Conservation (phyloP, 2,329 filamentous ascomycete species). For the Aspergillus melleus region DNA sequence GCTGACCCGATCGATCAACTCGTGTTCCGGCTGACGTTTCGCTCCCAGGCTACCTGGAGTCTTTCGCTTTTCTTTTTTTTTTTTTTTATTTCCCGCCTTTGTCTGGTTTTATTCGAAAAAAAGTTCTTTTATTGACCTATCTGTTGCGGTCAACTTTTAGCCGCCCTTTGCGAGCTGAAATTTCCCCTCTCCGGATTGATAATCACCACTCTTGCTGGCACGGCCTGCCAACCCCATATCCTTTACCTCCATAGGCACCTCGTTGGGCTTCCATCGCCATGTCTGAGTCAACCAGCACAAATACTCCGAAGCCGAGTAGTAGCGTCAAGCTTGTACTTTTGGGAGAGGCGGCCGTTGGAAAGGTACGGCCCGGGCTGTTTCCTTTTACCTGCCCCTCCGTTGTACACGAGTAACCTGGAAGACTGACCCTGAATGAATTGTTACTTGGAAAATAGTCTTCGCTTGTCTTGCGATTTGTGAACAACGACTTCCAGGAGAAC, state of each 20-base stretch:
- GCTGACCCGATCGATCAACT: constrained; percentile 9
- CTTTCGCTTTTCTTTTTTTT: not conserved
- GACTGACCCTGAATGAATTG: constrained; percentile 21
- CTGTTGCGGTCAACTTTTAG: constrained; percentile 1
- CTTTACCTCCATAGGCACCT: constrained; percentile 16
- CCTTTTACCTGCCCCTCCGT: constrained; percentile 7
- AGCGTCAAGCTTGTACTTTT: constrained; percentile 99
- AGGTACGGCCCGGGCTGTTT: constrained; percentile 59
- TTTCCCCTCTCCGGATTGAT: constrained; percentile 26
- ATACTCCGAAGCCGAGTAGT: constrained; percentile 89
- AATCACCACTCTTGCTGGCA: constrained; percentile 18
- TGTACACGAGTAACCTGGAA: constrained; percentile 18
- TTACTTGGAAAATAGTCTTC: constrained; percentile 67
- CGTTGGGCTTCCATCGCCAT: constrained; percentile 47
- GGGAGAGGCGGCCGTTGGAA: constrained; percentile 96
- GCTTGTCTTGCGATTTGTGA: constrained; percentile 95
- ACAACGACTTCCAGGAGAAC: constrained; percentile 99
- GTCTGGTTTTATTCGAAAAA: not conserved
- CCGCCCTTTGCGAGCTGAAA: constrained; percentile 23
- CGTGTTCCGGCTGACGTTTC: constrained; percentile 21
- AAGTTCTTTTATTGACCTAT: not conserved
- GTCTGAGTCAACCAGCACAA: constrained; percentile 68
- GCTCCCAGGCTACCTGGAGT: constrained; percentile 22
- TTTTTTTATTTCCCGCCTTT: not conserved
- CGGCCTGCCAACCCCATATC: constrained; percentile 32